Conservation (phyloP, 164 flowering plant genomes). For the Nymphaea colorata region DNA sequence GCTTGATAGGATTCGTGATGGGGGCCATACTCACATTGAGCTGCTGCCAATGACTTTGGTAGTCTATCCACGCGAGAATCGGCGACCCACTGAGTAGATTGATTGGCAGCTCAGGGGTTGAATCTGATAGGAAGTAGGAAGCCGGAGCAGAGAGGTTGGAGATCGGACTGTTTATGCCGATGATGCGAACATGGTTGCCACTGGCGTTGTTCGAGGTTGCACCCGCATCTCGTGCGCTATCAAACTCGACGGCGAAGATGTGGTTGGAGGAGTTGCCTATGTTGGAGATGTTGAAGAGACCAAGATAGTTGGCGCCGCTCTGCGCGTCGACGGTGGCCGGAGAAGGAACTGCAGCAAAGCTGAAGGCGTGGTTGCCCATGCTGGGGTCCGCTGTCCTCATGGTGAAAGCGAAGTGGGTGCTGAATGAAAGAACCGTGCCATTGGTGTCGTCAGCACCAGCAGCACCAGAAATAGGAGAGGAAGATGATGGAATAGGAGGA, state of each 20-base stretch:
- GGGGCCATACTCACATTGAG: slow-evolving; percentile 38
- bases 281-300: slow-evolving; percentile 22
- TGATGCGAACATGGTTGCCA: slow-evolving; percentile 33
- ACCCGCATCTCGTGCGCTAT: slow-evolving; percentile 23
- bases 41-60: slow-evolving; percentile 24
- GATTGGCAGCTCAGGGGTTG: background rate
- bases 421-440: slow-evolving; percentile 23
- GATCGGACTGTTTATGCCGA: slow-evolving; percentile 22
- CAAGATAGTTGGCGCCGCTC: slow-evolving; percentile 20
- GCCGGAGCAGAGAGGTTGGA: slow-evolving; percentile 15
- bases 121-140: slow-evolving; percentile 8
- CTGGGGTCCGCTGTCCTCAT: slow-evolving; percentile 11
- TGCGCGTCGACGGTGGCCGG: slow-evolving; percentile 13
- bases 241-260: slow-evolving; percentile 36
- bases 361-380: slow-evolving; percentile 27
- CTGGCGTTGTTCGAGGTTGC: background rate
- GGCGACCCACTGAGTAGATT: slow-evolving; percentile 30
- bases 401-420: slow-evolving; percentile 30
- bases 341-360: slow-evolving; percentile 27
- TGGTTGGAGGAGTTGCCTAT: slow-evolving; percentile 16
- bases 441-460: no score
- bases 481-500: slow-evolving; percentile 3
- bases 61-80: slow-evolving; percentile 49
- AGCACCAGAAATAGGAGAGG: slow-evolving; percentile 11
- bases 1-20: slow-evolving; percentile 20